Conservation (phyloP, 257 asterid species). For the Ocimum tenuiflorum region DNA sequence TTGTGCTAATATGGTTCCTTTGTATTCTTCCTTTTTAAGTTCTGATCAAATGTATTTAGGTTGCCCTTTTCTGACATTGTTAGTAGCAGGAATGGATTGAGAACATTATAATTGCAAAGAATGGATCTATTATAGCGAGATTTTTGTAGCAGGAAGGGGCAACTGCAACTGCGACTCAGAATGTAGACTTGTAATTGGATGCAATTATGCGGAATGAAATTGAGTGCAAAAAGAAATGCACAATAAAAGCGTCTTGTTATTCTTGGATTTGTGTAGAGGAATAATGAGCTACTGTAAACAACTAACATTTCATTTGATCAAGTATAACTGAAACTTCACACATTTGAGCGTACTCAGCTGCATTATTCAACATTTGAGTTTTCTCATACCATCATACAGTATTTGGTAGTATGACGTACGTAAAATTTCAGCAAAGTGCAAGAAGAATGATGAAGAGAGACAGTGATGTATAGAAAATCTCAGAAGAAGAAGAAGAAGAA, state of each 20-base stretch:
- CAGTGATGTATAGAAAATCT: conserved; percentile 13
- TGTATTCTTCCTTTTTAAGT: neutral
- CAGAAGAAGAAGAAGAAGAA: conserved; percentile 7
- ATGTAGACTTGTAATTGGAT: conserved; percentile 3
- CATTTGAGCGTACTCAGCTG: too few species aligned
- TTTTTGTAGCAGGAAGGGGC: neutral
- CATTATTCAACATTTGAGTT: conserved; percentile 27
- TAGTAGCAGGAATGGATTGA: neutral
- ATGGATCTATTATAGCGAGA: neutral
- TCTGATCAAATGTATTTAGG: neutral
- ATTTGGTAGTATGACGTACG: neutral
- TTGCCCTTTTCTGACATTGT: too few species aligned
- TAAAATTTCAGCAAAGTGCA: neutral
- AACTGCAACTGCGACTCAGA: neutral
- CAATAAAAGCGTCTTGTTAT: too few species aligned
- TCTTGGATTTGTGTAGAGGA: neutral
- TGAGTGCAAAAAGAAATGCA: neutral
- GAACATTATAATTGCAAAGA: neutral
- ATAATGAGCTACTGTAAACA: neutral
- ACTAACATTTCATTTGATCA: neutral
- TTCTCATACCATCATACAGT: neutral
- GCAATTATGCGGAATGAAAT: neutral
- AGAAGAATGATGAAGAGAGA: conserved; percentile 15
- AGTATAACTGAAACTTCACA: conserved; percentile 1
- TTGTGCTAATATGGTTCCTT: conserved; percentile 22